A percentile compares a stretch with the other conserved stretches of the same genome.
These are phyloP conservation scores for Pelargonium myrrhifolium DNA, from an alignment of 441 rosid species.

Conservation along the genomic window DNA sequence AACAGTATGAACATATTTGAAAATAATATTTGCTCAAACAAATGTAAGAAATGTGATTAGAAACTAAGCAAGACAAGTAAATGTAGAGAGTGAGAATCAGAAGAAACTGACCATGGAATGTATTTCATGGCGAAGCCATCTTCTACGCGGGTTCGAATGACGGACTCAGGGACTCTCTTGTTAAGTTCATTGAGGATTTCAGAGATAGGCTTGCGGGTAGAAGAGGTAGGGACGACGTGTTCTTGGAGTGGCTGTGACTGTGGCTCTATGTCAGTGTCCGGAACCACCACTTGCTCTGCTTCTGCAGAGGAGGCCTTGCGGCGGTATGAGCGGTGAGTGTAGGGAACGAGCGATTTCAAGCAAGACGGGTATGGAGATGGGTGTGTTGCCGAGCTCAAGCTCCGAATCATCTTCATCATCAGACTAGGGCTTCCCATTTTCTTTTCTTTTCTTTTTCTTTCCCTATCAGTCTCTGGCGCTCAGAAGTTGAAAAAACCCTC, in stretches of 20 bases:
- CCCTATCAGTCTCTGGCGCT: not conserved
- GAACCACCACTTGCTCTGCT: not conserved
- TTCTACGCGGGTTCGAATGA: constrained; percentile 43
- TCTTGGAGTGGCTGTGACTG: constrained; percentile 5
- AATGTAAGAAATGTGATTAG: too few species aligned
- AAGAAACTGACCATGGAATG: constrained; percentile 50
- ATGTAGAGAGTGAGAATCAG: too few species aligned
- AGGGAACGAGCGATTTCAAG: not conserved
- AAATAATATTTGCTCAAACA: too few species aligned
- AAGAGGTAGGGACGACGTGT: constrained; percentile 51
- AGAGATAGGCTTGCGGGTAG: constrained; percentile 61
- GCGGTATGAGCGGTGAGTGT: not conserved
- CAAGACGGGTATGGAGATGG: not conserved
- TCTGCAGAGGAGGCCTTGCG: not conserved
- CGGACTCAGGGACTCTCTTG: constrained; percentile 70
- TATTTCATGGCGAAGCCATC: constrained; percentile 59
- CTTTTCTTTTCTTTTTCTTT: not conserved
- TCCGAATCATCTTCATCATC: not conserved
- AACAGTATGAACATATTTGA: too few species aligned
- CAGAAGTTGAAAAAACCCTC: not conserved
- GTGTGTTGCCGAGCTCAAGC: not conserved
- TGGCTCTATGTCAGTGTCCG: not conserved
- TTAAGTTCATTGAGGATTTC: constrained; percentile 69
- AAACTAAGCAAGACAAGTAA: too few species aligned
- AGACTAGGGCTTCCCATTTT: not conserved